Evolutionary conservation across 2,329 filamentous ascomycete genomes (phyloP), one percentile per base, ranked within the genome.

Genomic region (Phaeophleospora eucalypticola): DNA sequence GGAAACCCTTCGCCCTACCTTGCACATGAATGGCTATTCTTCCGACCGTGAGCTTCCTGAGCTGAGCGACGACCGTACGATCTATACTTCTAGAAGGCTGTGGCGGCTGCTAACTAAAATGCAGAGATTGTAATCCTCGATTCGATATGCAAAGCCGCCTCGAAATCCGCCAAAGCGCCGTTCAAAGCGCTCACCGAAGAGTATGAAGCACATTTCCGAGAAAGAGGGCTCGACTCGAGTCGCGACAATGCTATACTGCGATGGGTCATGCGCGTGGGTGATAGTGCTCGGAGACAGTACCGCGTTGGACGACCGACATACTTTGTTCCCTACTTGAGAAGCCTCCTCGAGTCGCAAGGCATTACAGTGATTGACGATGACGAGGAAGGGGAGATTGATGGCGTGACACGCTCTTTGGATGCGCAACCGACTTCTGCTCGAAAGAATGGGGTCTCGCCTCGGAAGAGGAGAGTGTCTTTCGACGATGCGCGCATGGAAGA

Each of bases 111-210:
- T 37, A 12, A 37, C 17, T 15, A n/a, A 9, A 9, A 3, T 10
- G 12, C 17, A 27, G 90, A 94, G 71, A 86, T 95, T 65, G 78
- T 80, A 52, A 77, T 89, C 52, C 76, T 95, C 48, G 85, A 89
- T 67, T 77, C 85, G 48, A 87, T 95, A 60, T 83, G 94, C 60
- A 73, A 75, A 51, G 76, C 78, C 58, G 89, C 87, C 36, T 81
- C 90, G 68, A 72, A 79, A 34, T 76, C 86, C 21, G 74, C 80
- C 1, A 78, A 79, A 45, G 74, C 86, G 17, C 83, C 87, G 3
- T 88, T 85, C 48, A 82, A 83, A 61, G 87, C 88, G 8, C 77
- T 95, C 15, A 94, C 94, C 68, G 77, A 78, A 43, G 87, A 88
- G 21, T 94, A 94, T 64, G 85, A 93, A 62, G 75, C 80, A 46